Evolutionary conservation across 208 protist genomes (phyloP).

Genomic region (Trypanosoma theileri): DNA sequence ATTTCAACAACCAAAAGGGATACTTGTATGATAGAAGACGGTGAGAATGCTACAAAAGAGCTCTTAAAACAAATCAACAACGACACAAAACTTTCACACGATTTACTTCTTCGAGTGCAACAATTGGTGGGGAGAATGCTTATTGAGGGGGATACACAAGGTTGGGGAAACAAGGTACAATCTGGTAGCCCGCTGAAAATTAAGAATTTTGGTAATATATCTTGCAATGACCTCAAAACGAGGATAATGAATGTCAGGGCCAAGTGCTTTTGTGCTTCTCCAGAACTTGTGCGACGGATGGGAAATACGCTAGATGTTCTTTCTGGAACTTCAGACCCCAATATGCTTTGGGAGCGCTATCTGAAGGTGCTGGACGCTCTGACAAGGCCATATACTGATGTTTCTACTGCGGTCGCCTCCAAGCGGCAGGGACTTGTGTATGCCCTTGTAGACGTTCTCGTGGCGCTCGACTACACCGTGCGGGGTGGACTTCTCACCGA

Average conservation of each 20-base stretch:
- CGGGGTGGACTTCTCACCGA: slow-evolving; percentile 23
- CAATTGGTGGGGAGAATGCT: slow-evolving; percentile 5
- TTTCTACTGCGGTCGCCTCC: slow-evolving; percentile 8
- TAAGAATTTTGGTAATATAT: neutral
- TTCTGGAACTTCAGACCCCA: slow-evolving; percentile 40
- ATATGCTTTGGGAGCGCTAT: slow-evolving; percentile 47
- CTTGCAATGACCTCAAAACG: neutral
- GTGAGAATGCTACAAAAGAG: neutral
- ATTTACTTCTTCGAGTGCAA: slow-evolving; percentile 15
- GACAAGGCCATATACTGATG: slow-evolving; percentile 15
- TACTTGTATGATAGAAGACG: neutral
- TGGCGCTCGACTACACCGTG: slow-evolving; percentile 48
- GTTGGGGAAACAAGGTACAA: neutral
- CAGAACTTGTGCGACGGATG: slow-evolving; percentile 34
- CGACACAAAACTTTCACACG: neutral
- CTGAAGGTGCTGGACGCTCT: slow-evolving; percentile 28
- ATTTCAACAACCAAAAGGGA: neutral
- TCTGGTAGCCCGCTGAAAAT: neutral
- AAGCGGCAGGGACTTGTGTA: slow-evolving; percentile 38
- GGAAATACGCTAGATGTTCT: slow-evolving; percentile 39
- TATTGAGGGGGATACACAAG: neutral
- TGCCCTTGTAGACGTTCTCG: slow-evolving; percentile 50
- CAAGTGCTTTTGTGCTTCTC: slow-evolving; percentile 46
- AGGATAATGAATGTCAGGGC: slow-evolving; percentile 31
- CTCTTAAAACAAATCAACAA: slow-evolving; percentile 9